These are phyloP conservation scores for Phylloporus arenicola DNA, from an alignment of 768 basidiomycete species.

Conservation along the genomic window DNA sequence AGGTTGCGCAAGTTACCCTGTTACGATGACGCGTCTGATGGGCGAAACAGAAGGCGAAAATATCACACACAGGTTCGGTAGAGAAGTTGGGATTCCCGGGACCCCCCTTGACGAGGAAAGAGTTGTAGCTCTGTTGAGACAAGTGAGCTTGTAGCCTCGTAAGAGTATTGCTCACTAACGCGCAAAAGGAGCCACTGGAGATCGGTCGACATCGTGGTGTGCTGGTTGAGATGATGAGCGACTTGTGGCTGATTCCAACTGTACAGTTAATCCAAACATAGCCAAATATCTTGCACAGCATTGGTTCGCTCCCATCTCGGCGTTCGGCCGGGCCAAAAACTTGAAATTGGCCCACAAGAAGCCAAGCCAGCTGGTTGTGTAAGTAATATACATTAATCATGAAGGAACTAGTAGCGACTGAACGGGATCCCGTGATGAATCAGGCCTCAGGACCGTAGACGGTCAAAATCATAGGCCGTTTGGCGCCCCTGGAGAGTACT, in stretches of 20 bases:
- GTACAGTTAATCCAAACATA: constrained; percentile 29
- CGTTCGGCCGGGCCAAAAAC: too few species aligned
- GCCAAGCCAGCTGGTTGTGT: too few species aligned
- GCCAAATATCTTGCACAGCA: too few species aligned
- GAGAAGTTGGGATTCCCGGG: constrained; percentile 75
- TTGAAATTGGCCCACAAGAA: too few species aligned
- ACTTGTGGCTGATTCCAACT: constrained; percentile 29
- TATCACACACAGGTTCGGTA: constrained; percentile 65
- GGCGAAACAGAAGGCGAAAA: not conserved
- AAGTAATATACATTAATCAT: too few species aligned
- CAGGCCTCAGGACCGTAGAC: too few species aligned
- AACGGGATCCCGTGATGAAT: too few species aligned
- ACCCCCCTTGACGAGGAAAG: constrained; percentile 77
- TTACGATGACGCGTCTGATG: constrained; percentile 5
- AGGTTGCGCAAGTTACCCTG: constrained; percentile 84
- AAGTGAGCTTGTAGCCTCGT: not conserved
- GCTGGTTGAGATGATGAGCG: constrained; percentile 16
- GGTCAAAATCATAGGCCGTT: too few species aligned
- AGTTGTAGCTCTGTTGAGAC: constrained; percentile 65
- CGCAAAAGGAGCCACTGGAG: constrained; percentile 93
- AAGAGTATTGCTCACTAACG: constrained; percentile 42
- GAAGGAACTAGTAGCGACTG: too few species aligned
- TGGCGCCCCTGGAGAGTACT: too few species aligned
- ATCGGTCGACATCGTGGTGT: constrained; percentile 71
- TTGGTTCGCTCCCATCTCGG: too few species aligned